phyloP scores from a whole-genome alignment of 2,329 filamentous ascomycete genomes.

The Phialocephala sp. region DNA sequence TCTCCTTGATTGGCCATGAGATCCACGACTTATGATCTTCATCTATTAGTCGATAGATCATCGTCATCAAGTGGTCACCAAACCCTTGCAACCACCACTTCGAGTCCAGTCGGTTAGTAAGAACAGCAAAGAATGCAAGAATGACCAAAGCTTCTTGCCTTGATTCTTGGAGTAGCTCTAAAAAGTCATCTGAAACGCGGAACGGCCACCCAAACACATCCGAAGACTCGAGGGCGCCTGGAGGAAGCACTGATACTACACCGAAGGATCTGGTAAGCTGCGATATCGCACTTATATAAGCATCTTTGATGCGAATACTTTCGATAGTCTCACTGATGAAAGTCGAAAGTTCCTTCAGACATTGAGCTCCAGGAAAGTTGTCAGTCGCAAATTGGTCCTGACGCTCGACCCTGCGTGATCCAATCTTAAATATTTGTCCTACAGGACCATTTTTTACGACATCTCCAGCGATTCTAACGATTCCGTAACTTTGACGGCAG shows the following conservation, averaged over 20 bases:
- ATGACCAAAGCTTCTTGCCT: slow-evolving; percentile 39
- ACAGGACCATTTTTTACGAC: slow-evolving; percentile 32
- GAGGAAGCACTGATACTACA: slow-evolving; percentile 16
- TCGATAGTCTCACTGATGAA: slow-evolving; percentile 26
- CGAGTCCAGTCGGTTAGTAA: slow-evolving; percentile 21
- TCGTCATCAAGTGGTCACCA: slow-evolving; percentile 42
- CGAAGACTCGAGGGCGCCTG: slow-evolving; percentile 18
- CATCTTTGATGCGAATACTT: slow-evolving; percentile 27
- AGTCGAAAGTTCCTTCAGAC: slow-evolving; percentile 16
- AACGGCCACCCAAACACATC: slow-evolving; percentile 33
- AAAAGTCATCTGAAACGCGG: slow-evolving; percentile 21
- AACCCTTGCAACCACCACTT: slow-evolving; percentile 41
- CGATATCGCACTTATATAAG: slow-evolving; percentile 34
- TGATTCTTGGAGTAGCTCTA: slow-evolving; percentile 42
- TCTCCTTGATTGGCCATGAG: slow-evolving; percentile 40
- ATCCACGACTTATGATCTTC: slow-evolving; percentile 45
- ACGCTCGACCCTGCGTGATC: slow-evolving; percentile 26
- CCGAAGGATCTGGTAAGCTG: slow-evolving; percentile 19
- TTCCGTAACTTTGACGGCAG: slow-evolving; percentile 43
- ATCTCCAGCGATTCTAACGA: slow-evolving; percentile 41
- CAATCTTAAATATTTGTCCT: slow-evolving; percentile 40
- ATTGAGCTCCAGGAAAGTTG: slow-evolving; percentile 15
- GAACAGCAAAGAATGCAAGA: slow-evolving; percentile 28
- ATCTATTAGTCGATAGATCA: slow-evolving; percentile 43
- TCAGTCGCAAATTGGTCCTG: slow-evolving; percentile 13